Percentiles rank a stretch among this genome's conserved stretches.
Evolutionary conservation across 352 stramenopile species (phyloP).

Genomic region (Blastocystis sp.): DNA sequence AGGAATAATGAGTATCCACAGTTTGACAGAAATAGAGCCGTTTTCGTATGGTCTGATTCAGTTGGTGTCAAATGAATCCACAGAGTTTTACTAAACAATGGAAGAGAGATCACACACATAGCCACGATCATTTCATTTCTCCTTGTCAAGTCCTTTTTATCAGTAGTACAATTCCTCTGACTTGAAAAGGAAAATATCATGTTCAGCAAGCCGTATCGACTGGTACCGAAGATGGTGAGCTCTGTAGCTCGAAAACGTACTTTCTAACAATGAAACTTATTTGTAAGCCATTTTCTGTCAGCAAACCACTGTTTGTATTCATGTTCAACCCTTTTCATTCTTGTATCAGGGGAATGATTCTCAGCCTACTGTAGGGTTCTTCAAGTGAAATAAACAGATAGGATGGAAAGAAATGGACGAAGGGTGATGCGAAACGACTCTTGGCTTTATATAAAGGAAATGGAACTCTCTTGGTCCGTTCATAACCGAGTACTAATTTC

Average conservation of each 20-base stretch:
- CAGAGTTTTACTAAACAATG: too few species aligned
- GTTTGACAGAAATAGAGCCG: too few species aligned
- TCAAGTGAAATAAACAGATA: not conserved
- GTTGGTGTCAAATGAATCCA: too few species aligned
- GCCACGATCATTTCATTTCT: too few species aligned
- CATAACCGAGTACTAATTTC: not conserved
- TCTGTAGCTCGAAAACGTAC: not conserved
- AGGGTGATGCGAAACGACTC: slow-evolving; percentile 24
- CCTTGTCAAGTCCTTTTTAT: too few species aligned
- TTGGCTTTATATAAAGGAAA: slow-evolving; percentile 55
- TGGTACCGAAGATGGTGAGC: not conserved
- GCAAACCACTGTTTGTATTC: not conserved
- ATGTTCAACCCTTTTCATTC: slow-evolving; percentile 37
- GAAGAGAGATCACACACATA: too few species aligned
- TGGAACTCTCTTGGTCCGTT: not conserved
- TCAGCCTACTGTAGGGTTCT: not conserved
- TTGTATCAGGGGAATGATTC: slow-evolving; percentile 13
- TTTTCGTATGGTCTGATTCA: too few species aligned
- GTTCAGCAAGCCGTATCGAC: slow-evolving; percentile 43
- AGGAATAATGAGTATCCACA: too few species aligned
- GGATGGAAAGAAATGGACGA: slow-evolving; percentile 21
- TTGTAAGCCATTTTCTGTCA: not conserved
- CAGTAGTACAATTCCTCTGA: not conserved
- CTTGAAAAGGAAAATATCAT: not conserved
- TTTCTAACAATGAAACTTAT: not conserved